These are phyloP conservation scores for Berkeleyomyces basicola DNA, from an alignment of 2,329 filamentous ascomycete species.

Conservation along the genomic window DNA sequence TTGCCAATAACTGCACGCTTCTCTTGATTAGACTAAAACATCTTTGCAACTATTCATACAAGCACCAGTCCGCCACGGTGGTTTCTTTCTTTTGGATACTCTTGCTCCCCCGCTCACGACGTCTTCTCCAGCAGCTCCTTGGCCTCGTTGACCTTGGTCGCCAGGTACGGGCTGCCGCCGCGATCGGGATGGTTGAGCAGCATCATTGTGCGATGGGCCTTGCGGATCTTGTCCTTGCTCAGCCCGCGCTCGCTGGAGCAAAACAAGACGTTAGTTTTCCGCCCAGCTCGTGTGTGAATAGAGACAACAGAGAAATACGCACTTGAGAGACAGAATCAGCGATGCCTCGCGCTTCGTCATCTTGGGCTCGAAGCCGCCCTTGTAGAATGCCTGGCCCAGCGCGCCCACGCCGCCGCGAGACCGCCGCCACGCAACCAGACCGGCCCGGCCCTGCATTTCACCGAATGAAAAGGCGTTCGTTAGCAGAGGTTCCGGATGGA, in stretches of 20 bases:
- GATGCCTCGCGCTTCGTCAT: conserved; percentile 89
- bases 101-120: conserved; percentile 14
- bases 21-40: neutral
- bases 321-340: conserved; percentile 83
- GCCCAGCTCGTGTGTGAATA: conserved; percentile 9
- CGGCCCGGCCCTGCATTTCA: conserved; percentile 60
- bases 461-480: conserved; percentile 2
- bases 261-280: neutral
- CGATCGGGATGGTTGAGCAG: conserved; percentile 95
- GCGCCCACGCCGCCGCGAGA: conserved; percentile 63
- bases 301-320: conserved; percentile 19
- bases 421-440: conserved; percentile 72
- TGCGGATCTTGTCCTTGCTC: conserved; percentile 86
- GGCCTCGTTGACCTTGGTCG: conserved; percentile 96
- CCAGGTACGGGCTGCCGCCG: conserved; percentile 87
- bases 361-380: conserved; percentile 90
- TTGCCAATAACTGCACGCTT: neutral
- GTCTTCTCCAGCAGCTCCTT: conserved; percentile 89
- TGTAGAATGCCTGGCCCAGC: conserved; percentile 86
- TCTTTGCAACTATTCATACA: neutral
- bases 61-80: no score
- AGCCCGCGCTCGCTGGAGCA: conserved; percentile 58
- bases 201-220: conserved; percentile 91
- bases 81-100: no score
- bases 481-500: neutral